Percentiles rank a stretch among this genome's conserved stretches.
These are phyloP conservation scores for Cyanophora paradoxa DNA, from an alignment of 78 protist genomes.

Conservation along the genomic window DNA sequence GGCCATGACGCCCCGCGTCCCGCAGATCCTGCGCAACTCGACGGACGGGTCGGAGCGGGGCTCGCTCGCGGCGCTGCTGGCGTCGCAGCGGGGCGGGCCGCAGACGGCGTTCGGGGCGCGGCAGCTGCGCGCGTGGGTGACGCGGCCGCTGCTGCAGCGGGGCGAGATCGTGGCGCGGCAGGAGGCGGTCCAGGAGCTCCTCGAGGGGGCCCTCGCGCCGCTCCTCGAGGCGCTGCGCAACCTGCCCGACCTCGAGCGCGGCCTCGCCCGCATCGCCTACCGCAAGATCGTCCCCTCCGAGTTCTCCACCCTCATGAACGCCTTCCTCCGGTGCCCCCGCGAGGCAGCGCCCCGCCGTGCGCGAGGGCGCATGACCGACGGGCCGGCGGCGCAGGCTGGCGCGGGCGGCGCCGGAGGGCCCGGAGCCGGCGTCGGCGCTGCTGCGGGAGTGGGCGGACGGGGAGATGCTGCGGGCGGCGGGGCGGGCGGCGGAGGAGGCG, in stretches of 20 bases:
- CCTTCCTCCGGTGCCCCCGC: no score
- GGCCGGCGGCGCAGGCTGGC: no score
- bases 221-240: background rate
- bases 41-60: background rate
- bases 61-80: background rate
- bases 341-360: no score
- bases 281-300: conserved; percentile 4
- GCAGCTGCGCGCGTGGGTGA: conserved; percentile 5
- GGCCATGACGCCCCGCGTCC: no score
- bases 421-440: no score
- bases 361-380: no score
- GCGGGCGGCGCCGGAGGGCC: no score
- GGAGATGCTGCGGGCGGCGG: no score
- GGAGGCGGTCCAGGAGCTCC: background rate
- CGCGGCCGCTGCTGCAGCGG: background rate
- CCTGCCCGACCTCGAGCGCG: conserved; percentile 25
- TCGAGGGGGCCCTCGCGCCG: no score
- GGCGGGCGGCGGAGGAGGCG: no score
- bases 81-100: no score
- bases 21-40: conserved; percentile 1
- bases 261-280: conserved; percentile 16
- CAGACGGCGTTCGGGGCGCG: background rate
- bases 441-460: no score
- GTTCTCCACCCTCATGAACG: conserved; percentile 12
- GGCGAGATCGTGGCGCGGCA: background rate